Evolutionary conservation across 2,329 filamentous ascomycete genomes (phyloP).

Genomic region (Fusarium anthophilum): DNA sequence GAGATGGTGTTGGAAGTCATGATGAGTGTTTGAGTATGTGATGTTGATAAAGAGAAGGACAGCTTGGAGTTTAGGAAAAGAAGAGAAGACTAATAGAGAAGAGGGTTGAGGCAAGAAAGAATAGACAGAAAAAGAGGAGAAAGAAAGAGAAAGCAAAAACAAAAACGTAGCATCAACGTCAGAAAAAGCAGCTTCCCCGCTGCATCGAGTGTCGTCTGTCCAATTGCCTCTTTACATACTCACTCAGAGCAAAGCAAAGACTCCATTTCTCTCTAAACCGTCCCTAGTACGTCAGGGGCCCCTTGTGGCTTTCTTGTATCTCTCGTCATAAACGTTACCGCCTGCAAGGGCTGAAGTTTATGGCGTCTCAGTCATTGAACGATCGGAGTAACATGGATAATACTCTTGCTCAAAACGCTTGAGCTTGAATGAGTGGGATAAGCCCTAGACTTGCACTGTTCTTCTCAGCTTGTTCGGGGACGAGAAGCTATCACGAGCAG

Average conservation of each 20-base stretch:
- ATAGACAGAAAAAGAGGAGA: not conserved
- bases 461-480: constrained; percentile 14
- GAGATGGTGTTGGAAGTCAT: constrained; percentile 30
- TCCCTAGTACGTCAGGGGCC: constrained; percentile 6
- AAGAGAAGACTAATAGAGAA: not conserved
- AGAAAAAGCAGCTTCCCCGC: constrained; percentile 29
- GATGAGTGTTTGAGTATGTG: not conserved
- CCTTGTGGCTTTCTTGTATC: constrained; percentile 15
- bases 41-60: not conserved
- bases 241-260: constrained; percentile 12
- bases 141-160: not conserved
- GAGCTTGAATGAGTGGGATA: too few relatives aligned
- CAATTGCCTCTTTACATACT: constrained; percentile 27
- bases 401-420: not conserved
- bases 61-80: not conserved
- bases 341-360: not conserved
- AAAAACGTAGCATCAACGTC: constrained; percentile 24
- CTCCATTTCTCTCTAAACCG: constrained; percentile 1
- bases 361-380: not conserved
- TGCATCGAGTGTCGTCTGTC: constrained; percentile 12
- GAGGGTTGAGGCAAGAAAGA: not conserved
- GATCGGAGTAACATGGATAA: not conserved
- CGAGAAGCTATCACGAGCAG: constrained; percentile 18
- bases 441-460: not conserved
- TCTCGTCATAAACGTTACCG: constrained; percentile 1